Conservation (phyloP, 1,284 basidiomycete genomes). For the Cutaneotrichosporon cavernicola region DNA sequence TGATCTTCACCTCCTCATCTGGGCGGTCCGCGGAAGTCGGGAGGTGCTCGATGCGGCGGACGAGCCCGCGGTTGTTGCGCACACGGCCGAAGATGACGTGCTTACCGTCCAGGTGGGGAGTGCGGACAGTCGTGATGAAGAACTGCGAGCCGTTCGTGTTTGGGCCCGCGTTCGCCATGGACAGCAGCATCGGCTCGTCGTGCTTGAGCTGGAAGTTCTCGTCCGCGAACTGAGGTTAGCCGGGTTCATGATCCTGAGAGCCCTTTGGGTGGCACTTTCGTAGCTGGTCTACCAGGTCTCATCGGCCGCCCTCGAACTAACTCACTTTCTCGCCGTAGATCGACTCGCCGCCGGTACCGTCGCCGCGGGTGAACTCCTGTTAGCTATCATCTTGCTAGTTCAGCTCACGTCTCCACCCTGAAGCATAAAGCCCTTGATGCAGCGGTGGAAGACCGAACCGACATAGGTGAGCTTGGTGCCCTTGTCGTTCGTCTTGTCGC, state of each 20-base stretch:
- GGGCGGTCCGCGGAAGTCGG: constrained; percentile 60
- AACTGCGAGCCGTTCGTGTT: constrained; percentile 68
- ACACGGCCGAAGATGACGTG: constrained; percentile 83
- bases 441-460: constrained; percentile 73
- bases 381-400: not conserved
- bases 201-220: constrained; percentile 84
- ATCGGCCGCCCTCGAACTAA: not conserved
- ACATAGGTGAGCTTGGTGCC: constrained; percentile 50
- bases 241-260: not conserved
- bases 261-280: too few relatives aligned
- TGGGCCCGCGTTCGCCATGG: constrained; percentile 78
- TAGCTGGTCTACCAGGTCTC: too few relatives aligned
- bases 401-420: constrained; percentile 56
- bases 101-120: constrained; percentile 61
- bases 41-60: constrained; percentile 64
- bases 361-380: constrained; percentile 54
- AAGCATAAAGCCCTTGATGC: constrained; percentile 74
- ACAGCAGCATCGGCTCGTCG: constrained; percentile 75
- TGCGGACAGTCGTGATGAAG: constrained; percentile 55
- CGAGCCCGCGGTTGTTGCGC: constrained; percentile 63
- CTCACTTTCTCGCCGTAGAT: constrained; percentile 78
- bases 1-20: constrained; percentile 58
- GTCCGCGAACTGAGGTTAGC: constrained; percentile 55
- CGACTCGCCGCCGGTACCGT: constrained; percentile 88
- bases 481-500: constrained; percentile 60